Evolutionary conservation across 2,329 filamentous ascomycete species (phyloP).

Genomic region (Alternaria ethzedia): DNA sequence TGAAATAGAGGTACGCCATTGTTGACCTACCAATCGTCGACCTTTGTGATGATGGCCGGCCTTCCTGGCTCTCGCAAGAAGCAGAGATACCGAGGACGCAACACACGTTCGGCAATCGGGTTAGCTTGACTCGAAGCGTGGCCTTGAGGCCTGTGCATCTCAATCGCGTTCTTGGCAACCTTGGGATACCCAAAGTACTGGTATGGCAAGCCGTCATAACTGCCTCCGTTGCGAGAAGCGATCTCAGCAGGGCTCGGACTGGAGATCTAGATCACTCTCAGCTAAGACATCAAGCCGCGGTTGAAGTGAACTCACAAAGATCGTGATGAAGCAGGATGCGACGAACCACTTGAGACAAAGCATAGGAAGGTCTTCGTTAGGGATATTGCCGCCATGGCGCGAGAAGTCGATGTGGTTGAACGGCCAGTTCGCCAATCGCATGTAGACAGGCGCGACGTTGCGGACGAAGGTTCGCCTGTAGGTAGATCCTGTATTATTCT

Average conservation of each 20-base stretch:
- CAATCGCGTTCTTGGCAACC: constrained; percentile 36
- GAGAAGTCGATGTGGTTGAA: constrained; percentile 36
- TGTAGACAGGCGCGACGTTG: constrained; percentile 33
- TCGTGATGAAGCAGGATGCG: constrained; percentile 29
- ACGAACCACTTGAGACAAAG: constrained; percentile 40
- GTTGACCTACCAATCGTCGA: constrained; percentile 31
- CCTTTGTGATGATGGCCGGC: constrained; percentile 28
- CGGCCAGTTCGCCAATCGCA: constrained; percentile 43
- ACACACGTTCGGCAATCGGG: constrained; percentile 32
- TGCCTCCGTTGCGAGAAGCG: constrained; percentile 25
- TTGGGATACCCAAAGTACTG: constrained; percentile 40
- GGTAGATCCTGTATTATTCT: constrained; percentile 32
- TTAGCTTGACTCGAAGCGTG: constrained; percentile 21
- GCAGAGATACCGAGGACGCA: constrained; percentile 38
- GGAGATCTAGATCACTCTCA: constrained; percentile 27
- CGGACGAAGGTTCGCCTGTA: constrained; percentile 41
- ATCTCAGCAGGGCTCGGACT: constrained; percentile 23
- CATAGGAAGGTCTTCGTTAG: constrained; percentile 31
- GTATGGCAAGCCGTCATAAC: constrained; percentile 39
- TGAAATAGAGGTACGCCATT: not conserved
- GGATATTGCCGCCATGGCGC: constrained; percentile 22
- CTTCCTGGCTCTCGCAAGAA: constrained; percentile 29
- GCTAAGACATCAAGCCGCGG: not conserved
- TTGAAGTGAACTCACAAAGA: constrained; percentile 26
- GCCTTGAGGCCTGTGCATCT: constrained; percentile 20